These are phyloP conservation scores for Diaporthe australafricana DNA, from an alignment of 2,329 filamentous ascomycete species.

Conservation along the genomic window DNA sequence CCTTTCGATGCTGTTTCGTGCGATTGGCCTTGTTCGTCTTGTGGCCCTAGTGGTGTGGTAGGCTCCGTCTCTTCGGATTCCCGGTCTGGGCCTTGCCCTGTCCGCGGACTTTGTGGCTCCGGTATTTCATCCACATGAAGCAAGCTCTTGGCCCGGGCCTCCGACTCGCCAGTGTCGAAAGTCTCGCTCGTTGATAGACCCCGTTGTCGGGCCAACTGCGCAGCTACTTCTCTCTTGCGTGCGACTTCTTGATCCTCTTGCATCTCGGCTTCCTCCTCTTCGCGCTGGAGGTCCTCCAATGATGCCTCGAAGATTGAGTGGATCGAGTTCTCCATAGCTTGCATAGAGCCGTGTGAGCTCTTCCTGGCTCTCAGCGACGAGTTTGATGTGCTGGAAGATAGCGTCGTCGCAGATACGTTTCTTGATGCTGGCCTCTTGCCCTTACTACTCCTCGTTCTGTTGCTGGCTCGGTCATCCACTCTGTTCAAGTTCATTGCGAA, in stretches of 20 bases:
- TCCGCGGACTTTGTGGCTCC: constrained; percentile 38
- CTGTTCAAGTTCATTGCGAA: constrained; percentile 86
- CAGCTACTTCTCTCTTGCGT: constrained; percentile 64
- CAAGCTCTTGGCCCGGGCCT: constrained; percentile 47
- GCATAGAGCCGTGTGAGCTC: constrained; percentile 42
- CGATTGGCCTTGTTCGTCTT: constrained; percentile 27
- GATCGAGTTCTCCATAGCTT: constrained; percentile 51
- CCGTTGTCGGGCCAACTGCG: constrained; percentile 60
- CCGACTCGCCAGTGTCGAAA: constrained; percentile 49
- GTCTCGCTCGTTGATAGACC: constrained; percentile 54
- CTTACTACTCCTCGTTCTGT: constrained; percentile 70
- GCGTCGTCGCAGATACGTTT: constrained; percentile 69
- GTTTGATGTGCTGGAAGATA: constrained; percentile 55
- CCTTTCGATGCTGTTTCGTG: constrained; percentile 37
- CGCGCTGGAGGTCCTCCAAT: constrained; percentile 60
- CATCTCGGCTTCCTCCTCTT: constrained; percentile 59
- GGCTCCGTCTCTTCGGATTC: constrained; percentile 38
- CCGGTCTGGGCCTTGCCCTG: constrained; percentile 42
- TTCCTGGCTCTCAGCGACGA: constrained; percentile 43
- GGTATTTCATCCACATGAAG: constrained; percentile 45
- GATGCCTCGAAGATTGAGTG: constrained; percentile 54
- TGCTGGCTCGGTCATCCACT: constrained; percentile 79
- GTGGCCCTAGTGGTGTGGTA: neutral
- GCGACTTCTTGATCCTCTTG: constrained; percentile 67
- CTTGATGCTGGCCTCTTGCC: constrained; percentile 67